phyloP scores from a whole-genome alignment of 805 yeast genomes.

The Saturnispora serradocipensis region DNA sequence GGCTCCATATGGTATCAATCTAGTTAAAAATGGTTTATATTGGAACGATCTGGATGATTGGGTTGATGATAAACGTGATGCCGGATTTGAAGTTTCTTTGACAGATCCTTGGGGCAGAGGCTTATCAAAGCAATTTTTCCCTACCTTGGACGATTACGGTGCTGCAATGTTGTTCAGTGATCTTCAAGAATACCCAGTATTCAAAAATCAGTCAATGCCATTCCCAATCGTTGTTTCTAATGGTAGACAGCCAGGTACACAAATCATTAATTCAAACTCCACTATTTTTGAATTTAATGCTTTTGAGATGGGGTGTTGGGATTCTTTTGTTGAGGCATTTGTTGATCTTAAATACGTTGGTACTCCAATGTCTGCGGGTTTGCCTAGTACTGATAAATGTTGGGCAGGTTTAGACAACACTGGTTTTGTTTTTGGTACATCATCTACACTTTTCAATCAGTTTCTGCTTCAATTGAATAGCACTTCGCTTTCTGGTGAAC shows the following conservation, averaged over 20 bases:
- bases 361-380: slow-evolving; percentile 51
- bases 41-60: slow-evolving; percentile 48
- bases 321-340: slow-evolving; percentile 59
- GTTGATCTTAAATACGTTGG: slow-evolving; percentile 64
- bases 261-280: slow-evolving; percentile 51
- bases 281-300: slow-evolving; percentile 61
- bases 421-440: slow-evolving; percentile 75
- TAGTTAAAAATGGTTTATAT: slow-evolving; percentile 41
- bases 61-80: slow-evolving; percentile 41
- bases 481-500: slow-evolving; percentile 38
- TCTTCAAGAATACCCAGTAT: slow-evolving; percentile 52
- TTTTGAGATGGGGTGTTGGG: slow-evolving; percentile 82
- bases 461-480: slow-evolving; percentile 49
- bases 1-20: slow-evolving; percentile 53
- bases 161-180: slow-evolving; percentile 53
- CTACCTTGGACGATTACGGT: slow-evolving; percentile 47
- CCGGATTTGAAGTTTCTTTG: slow-evolving; percentile 59
- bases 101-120: slow-evolving; percentile 80
- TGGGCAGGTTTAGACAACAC: slow-evolving; percentile 68
- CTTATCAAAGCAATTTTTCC: slow-evolving; percentile 66
- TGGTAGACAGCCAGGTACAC: slow-evolving; percentile 56
- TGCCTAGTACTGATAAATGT: slow-evolving; percentile 37
- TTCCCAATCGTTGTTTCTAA: slow-evolving; percentile 60
- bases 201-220: slow-evolving; percentile 55
- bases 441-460: slow-evolving; percentile 72